Base-by-base conservation (phyloP, 2,329 filamentous ascomycete species). In the Xylariaceae sp. region DNA sequence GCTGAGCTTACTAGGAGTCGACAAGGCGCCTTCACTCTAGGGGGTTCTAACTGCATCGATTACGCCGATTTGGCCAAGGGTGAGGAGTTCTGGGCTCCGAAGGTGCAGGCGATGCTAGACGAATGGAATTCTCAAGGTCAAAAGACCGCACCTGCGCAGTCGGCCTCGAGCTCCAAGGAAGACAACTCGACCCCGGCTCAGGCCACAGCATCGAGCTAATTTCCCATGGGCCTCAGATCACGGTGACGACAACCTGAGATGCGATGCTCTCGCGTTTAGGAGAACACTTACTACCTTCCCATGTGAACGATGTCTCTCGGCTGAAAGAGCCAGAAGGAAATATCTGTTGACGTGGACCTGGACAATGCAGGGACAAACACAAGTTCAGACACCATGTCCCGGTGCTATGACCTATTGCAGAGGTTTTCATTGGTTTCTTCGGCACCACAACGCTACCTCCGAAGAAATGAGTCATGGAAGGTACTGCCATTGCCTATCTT, bases 51-150 rank as follows among this genome's bases (percentile, higher is more conserved):
- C 70, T 88, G 91, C 56, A 74, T 97, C 17, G 88, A 94, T 67
- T 96, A 89, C 71, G 78, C 84, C 9, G 90, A 96, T 64, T 75
- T 97, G 3, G 80, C 80, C 58, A 83, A 87, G 65, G 91, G 89
- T 1, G 90, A 96, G 73, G 82, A 86, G 0, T 84, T 89, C 7
- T 97, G 93, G 92, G 90, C 83, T 0, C 89, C 90, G 0, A 83
- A 91, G 72, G 80, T 97, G 0, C 72, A 82, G 67, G 66, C 73
- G 39, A 78, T 80, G 76, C 70, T 82, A 3, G 69, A 71, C 15
- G 73, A 72, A 44, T 82, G 80, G 80, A 72, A 72, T 39, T 39
- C 49, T 30, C 69, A 67, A 60, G 37, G 55, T 9, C 56, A 58
- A 45, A 9, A 42, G 37, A 56, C 10, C 15, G 30, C 37, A 2